phyloP scores from a whole-genome alignment of 2,329 filamentous ascomycete species.

The Bimuria novae-zelandiae region DNA sequence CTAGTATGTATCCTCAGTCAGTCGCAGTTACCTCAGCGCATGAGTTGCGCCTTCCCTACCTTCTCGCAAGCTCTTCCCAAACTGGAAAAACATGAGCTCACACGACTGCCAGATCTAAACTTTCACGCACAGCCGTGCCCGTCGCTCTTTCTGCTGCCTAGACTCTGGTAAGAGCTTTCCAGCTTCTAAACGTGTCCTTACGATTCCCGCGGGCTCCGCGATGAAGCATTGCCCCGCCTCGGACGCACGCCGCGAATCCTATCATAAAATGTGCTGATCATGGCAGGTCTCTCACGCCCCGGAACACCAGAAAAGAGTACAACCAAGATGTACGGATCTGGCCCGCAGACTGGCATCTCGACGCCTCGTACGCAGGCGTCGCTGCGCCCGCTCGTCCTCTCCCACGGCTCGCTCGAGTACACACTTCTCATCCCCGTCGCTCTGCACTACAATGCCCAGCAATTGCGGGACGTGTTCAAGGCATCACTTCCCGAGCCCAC shows the following conservation, averaged over 20 bases:
- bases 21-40: not conserved
- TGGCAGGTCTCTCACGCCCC: slow-evolving; percentile 8
- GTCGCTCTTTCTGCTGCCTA: slow-evolving; percentile 24
- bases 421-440: slow-evolving; percentile 94
- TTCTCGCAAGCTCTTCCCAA: slow-evolving; percentile 10
- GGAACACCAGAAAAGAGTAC: not conserved
- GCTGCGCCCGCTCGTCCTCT: slow-evolving; percentile 85
- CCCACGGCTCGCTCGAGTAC: slow-evolving; percentile 93
- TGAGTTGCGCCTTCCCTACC: slow-evolving; percentile 16
- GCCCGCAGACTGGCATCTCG: slow-evolving; percentile 92
- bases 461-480: slow-evolving; percentile 89
- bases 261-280: slow-evolving; percentile 16
- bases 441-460: slow-evolving; percentile 93
- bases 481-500: slow-evolving; percentile 86
- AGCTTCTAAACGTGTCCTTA: not conserved
- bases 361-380: slow-evolving; percentile 94
- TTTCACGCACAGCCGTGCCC: slow-evolving; percentile 13
- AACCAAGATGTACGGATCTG: slow-evolving; percentile 79
- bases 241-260: slow-evolving; percentile 1
- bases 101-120: slow-evolving; percentile 28
- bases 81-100: slow-evolving; percentile 19
- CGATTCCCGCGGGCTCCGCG: not conserved
- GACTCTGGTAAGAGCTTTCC: slow-evolving; percentile 23
- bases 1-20: not conserved
- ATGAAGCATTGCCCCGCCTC: not conserved